These are phyloP conservation scores for Populus trichocarpa DNA, from an alignment of 441 rosid species.

Conservation along the genomic window DNA sequence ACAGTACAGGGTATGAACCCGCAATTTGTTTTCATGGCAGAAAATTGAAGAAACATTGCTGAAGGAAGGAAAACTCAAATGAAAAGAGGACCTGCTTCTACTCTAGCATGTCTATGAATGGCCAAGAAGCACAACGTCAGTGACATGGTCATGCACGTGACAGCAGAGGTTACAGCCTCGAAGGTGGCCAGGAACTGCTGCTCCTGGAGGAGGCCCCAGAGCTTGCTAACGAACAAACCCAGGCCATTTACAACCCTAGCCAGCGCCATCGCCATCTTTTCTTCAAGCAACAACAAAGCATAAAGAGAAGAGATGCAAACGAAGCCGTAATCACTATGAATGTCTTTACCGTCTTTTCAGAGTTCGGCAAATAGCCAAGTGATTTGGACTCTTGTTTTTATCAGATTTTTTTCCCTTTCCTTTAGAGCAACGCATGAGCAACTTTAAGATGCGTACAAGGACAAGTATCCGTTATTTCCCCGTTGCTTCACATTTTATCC, in stretches of 20 bases:
- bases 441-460: neutral
- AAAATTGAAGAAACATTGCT: too few relatives aligned
- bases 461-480: neutral
- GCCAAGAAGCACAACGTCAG: constrained; percentile 37
- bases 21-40: too few relatives aligned
- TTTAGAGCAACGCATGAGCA: neutral
- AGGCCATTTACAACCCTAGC: constrained; percentile 8
- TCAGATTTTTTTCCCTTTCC: neutral
- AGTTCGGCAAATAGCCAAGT: neutral
- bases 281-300: neutral
- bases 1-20: too few relatives aligned
- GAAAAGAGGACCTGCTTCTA: constrained; percentile 31
- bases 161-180: constrained; percentile 29
- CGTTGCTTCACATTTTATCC: neutral
- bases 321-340: neutral
- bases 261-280: constrained; percentile 7
- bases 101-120: constrained; percentile 23
- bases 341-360: neutral
- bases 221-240: neutral
- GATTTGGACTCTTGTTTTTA: neutral
- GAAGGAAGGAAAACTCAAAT: constrained; percentile 10
- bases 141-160: constrained; percentile 27
- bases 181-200: constrained; percentile 23
- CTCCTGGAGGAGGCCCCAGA: constrained; percentile 30
- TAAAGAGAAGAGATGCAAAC: neutral